Conservation (phyloP, 768 basidiomycete genomes). For the Clathrus columnatus region DNA sequence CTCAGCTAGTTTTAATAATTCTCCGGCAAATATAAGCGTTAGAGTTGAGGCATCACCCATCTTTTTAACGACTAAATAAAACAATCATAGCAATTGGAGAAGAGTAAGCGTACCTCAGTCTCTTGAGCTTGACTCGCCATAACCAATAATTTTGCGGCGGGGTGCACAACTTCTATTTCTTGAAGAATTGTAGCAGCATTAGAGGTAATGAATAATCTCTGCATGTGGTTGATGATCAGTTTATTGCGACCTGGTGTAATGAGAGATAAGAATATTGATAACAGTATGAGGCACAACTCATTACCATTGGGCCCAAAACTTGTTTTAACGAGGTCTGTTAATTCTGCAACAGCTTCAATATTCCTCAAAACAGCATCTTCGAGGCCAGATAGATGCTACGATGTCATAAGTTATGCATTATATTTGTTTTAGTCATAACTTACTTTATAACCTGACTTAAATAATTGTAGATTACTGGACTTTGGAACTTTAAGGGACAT, state of each 20-base stretch:
- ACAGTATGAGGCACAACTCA: not conserved
- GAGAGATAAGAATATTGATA: not conserved
- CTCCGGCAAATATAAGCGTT: slow-evolving; percentile 91
- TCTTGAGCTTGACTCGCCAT: slow-evolving; percentile 98
- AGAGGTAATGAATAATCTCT: slow-evolving; percentile 91
- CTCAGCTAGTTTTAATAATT: slow-evolving; percentile 90
- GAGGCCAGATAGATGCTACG: slow-evolving; percentile 72
- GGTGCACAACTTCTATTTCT: slow-evolving; percentile 97
- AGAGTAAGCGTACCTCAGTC: slow-evolving; percentile 50
- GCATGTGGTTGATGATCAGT: slow-evolving; percentile 94
- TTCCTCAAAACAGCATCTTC: slow-evolving; percentile 97
- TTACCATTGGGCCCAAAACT: slow-evolving; percentile 93
- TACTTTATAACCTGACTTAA: slow-evolving; percentile 97
- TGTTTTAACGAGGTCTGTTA: slow-evolving; percentile 90
- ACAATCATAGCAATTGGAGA: not conserved
- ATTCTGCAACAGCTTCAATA: slow-evolving; percentile 91
- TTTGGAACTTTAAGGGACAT: slow-evolving; percentile 97
- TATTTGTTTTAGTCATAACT: slow-evolving; percentile 6
- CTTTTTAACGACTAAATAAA: slow-evolving; percentile 29
- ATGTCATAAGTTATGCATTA: not conserved
- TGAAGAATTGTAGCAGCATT: slow-evolving; percentile 98
- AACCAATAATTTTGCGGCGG: slow-evolving; percentile 96
- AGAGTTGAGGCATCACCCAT: slow-evolving; percentile 98
- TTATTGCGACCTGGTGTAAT: slow-evolving; percentile 89
- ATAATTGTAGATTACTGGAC: slow-evolving; percentile 78